Evolutionary conservation across 352 stramenopile genomes (phyloP), one percentile per base, ranked within the genome.

Genomic region (Phytophthora sp.): DNA sequence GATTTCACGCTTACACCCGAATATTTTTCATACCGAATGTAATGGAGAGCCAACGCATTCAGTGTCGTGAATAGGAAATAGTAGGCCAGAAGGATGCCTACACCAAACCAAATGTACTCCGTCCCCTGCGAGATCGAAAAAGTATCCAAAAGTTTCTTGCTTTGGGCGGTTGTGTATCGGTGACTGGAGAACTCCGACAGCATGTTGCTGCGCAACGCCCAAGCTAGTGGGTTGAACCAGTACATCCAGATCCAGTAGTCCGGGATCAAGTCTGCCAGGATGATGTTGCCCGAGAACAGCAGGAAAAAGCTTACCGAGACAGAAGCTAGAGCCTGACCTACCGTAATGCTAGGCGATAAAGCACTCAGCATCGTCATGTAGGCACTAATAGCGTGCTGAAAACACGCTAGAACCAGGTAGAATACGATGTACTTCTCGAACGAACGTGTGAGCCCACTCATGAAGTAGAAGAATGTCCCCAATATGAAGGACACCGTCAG

Each of bases 391-490:
- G 78, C 78, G 48, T 90, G 81, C 61, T 87, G 73, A 72, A 96
- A 97, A 0, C 61, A 65, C 28, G 96, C 66, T 13, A 96, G 58
- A 26, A 96, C 80, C 1, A 83, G 50, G 52, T 92, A 70, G 46
- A 87, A 96, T n/a, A 91, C 76, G 39, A 96, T 76, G 64, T 84
- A 96, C 53, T 87, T 85, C 35, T 74, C 57, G 28, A 87, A 82
- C 32, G 78, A 73, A 1, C 52, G 54, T 2, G 69, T 79, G 31
- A 97, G 63, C 1, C 88, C 89, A 65, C 92, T 91, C 82, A 97
- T 95, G 54, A 90, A 97, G 72, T 97, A 97, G 58, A 88, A 84
- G 63, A 84, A 77, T 13, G 89, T 80, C 60, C 91, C 77, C 4
- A 82, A 30, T n/a, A 84, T 56, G 21, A 84, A 76, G 18, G 76